phyloP scores from a whole-genome alignment of 192 early-diverging fungal species.

The Dissophora globulifera region DNA sequence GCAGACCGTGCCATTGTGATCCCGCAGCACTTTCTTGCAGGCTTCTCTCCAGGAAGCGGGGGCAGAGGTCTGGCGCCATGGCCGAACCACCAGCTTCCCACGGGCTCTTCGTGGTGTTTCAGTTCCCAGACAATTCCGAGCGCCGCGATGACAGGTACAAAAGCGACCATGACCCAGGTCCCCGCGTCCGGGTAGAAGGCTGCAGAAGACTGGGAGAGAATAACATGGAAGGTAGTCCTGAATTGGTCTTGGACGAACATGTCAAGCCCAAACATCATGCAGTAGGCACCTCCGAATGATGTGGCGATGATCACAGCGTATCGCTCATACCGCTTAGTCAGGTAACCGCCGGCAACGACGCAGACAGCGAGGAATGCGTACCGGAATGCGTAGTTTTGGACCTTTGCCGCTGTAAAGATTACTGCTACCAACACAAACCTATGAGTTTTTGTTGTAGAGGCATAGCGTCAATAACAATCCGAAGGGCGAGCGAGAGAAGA shows the following conservation, averaged over 20 bases:
- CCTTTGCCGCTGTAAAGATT: constrained; percentile 39
- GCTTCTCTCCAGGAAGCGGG: constrained; percentile 30
- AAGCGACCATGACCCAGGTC: constrained; percentile 51
- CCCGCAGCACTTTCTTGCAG: constrained; percentile 15
- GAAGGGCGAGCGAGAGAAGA: neutral
- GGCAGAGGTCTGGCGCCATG: constrained; percentile 35
- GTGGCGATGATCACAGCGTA: constrained; percentile 47
- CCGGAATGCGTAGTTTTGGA: constrained; percentile 24
- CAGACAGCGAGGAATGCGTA: constrained; percentile 29
- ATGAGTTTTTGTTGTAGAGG: no score
- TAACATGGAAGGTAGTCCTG: constrained; percentile 43
- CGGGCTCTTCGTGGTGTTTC: constrained; percentile 42
- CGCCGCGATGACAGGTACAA: constrained; percentile 34
- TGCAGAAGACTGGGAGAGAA: constrained; percentile 28
- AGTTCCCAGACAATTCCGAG: constrained; percentile 49
- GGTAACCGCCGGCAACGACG: constrained; percentile 23
- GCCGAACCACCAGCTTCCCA: constrained; percentile 42
- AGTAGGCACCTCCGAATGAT: constrained; percentile 49
- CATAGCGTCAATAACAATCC: neutral
- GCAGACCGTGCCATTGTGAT: constrained; percentile 13
- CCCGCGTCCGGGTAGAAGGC: constrained; percentile 32
- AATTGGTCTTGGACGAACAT: constrained; percentile 52
- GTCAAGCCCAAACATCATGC: constrained; percentile 53
- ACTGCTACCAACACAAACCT: constrained; percentile 45
- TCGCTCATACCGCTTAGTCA: constrained; percentile 42